Evolutionary conservation across 371 early-diverging fungal species (phyloP).

Genomic region (Mucor ambiguus): DNA sequence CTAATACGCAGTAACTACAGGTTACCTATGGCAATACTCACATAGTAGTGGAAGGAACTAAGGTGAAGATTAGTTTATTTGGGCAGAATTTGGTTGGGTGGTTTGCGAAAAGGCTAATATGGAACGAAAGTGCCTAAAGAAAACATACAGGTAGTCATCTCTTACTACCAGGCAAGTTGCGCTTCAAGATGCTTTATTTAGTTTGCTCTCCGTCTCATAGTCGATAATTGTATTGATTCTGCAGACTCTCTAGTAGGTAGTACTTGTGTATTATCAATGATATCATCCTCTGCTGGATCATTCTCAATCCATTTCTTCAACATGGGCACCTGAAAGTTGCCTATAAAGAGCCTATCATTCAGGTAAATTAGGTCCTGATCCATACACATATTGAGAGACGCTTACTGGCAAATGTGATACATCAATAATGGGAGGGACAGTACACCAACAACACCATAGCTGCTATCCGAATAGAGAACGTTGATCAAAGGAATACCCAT

Average conservation of each 20-base stretch:
- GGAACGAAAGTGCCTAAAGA: too few species aligned
- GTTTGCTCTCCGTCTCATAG: conserved; percentile 8
- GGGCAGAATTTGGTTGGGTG: too few species aligned
- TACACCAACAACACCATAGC: conserved; percentile 59
- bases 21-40: too few species aligned
- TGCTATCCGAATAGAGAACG: conserved; percentile 57
- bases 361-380: background rate
- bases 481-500: conserved; percentile 81
- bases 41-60: too few species aligned
- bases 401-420: conserved; percentile 76
- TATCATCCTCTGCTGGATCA: conserved; percentile 12
- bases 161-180: too few species aligned
- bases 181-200: background rate
- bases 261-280: background rate
- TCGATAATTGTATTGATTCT: background rate
- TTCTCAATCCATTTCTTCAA: conserved; percentile 62
- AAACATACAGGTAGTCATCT: too few species aligned
- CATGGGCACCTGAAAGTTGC: conserved; percentile 60
- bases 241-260: conserved; percentile 1
- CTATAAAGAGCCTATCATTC: conserved; percentile 53
- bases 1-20: too few species aligned
- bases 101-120: too few species aligned
- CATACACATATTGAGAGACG: conserved; percentile 4
- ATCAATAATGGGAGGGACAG: conserved; percentile 67
- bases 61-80: too few species aligned